Evolutionary conservation across 192 early-diverging fungal species (phyloP), one percentile per base, ranked within the genome.

Genomic region (Geranomyces michiganensis): DNA sequence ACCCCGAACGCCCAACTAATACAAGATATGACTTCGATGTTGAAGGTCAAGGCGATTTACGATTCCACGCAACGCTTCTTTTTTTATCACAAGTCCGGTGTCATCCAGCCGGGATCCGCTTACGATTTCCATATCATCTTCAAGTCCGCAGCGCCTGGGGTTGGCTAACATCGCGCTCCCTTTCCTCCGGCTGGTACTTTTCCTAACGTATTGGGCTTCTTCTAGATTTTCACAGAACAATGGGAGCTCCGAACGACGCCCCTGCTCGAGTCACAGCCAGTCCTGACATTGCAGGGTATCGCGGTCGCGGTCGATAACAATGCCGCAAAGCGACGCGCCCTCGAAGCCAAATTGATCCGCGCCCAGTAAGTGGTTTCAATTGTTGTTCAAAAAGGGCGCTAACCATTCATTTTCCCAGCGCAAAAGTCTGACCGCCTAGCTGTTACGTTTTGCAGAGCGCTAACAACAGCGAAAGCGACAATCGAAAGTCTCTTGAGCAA

Each of bases 41-140:
- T 17, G 4, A 36, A 77, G 79, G 67, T 76, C 8, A 73, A 55
- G 30, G 70, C 68, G 10, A 64, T 72, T 14, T 33, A 78, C 47
- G 81, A 79, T 47, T 41, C 63, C 8, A 71, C 76, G 13, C 81
- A 81, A 62, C 51, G 81, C 17, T 86, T 86, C 66, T 86, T 75
- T 56, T 82, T 86, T 29, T 72, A 70, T 31, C 72, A 81, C 60
- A 79, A 69, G 43, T 70, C 47, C 17, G 84, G 84, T 5, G 79
- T 83, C 17, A 76, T 86, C 12, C 66, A 82, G 14, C 84, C 84
- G 19, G 81, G 78, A 45, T 70, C 77, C 0, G 80, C 80, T 3
- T 86, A 78, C 61, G 84, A 86, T 71, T 81, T 83, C 62, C 69
- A 67, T 29, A 78, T 86, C 32, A 70, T 82, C 31, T 86, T 86